phyloP scores from a whole-genome alignment of 2,329 filamentous ascomycete genomes.

The Coniochaeta sp. region DNA sequence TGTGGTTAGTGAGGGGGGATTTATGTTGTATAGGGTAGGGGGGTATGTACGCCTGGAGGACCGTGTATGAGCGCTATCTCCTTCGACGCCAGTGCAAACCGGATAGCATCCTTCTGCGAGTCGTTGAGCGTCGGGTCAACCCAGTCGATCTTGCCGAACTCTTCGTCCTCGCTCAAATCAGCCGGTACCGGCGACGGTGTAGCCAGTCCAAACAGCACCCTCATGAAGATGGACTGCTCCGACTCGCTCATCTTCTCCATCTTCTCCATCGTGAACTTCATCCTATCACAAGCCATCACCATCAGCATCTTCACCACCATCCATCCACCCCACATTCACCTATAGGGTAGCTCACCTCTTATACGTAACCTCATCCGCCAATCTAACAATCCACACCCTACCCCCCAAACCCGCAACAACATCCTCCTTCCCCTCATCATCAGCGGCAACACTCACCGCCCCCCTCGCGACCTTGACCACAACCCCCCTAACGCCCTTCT shows the following conservation, averaged over 20 bases:
- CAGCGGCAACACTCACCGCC: slow-evolving; percentile 59
- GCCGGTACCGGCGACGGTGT: slow-evolving; percentile 40
- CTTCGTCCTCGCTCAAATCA: slow-evolving; percentile 32
- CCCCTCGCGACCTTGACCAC: slow-evolving; percentile 56
- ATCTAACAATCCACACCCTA: slow-evolving; percentile 57
- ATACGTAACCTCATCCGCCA: slow-evolving; percentile 63
- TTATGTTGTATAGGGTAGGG: neutral
- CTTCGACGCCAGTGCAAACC: slow-evolving; percentile 75
- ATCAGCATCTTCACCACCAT: neutral
- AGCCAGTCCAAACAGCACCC: slow-evolving; percentile 55
- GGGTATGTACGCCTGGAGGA: slow-evolving; percentile 63
- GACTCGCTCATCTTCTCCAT: slow-evolving; percentile 50
- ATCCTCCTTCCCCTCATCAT: slow-evolving; percentile 52
- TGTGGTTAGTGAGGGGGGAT: neutral
- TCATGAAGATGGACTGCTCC: slow-evolving; percentile 53
- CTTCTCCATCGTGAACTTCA: slow-evolving; percentile 57
- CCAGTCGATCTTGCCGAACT: slow-evolving; percentile 47
- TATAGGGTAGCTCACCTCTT: slow-evolving; percentile 37
- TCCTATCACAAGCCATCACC: slow-evolving; percentile 35
- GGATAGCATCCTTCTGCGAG: slow-evolving; percentile 60
- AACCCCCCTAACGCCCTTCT: slow-evolving; percentile 62
- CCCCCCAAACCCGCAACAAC: slow-evolving; percentile 29
- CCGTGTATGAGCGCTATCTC: slow-evolving; percentile 91
- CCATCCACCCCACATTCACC: too few species aligned
- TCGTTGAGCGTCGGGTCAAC: slow-evolving; percentile 56